These are phyloP conservation scores for Pseudogymnoascus sp. DNA, from an alignment of 2,329 filamentous ascomycete species.

Conservation along the genomic window DNA sequence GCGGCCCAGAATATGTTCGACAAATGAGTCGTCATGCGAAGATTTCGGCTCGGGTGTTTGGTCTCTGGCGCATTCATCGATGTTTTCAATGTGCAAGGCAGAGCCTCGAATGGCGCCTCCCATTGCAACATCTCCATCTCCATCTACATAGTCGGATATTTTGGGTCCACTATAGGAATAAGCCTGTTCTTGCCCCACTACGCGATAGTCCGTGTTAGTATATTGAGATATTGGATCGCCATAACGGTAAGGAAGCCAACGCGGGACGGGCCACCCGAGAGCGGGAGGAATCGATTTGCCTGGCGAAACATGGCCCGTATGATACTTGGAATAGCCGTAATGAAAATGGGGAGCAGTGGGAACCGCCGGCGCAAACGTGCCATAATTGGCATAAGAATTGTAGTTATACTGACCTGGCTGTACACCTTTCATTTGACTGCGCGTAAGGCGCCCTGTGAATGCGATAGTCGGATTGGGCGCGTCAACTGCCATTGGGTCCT, in stretches of 20 bases:
- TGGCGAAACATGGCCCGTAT: background rate
- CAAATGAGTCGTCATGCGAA: conserved; percentile 27
- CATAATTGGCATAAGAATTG: conserved; percentile 11
- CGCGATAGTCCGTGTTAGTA: conserved; percentile 7
- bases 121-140: background rate
- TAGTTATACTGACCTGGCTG: conserved; percentile 27
- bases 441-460: conserved; percentile 18
- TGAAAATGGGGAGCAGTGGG: conserved; percentile 2
- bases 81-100: background rate
- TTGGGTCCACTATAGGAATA: background rate
- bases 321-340: background rate
- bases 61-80: background rate
- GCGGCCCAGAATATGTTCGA: conserved; percentile 30
- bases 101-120: background rate
- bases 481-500: background rate
- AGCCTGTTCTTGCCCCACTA: conserved; percentile 1
- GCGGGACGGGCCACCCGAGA: background rate
- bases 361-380: conserved; percentile 6
- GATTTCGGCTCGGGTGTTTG: conserved; percentile 2
- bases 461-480: background rate
- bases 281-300: background rate
- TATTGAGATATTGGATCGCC: conserved; percentile 5
- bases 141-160: background rate
- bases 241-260: background rate
- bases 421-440: conserved; percentile 22